Conservation (phyloP, 2,329 filamentous ascomycete genomes). For the Epichloe aotearoae region DNA sequence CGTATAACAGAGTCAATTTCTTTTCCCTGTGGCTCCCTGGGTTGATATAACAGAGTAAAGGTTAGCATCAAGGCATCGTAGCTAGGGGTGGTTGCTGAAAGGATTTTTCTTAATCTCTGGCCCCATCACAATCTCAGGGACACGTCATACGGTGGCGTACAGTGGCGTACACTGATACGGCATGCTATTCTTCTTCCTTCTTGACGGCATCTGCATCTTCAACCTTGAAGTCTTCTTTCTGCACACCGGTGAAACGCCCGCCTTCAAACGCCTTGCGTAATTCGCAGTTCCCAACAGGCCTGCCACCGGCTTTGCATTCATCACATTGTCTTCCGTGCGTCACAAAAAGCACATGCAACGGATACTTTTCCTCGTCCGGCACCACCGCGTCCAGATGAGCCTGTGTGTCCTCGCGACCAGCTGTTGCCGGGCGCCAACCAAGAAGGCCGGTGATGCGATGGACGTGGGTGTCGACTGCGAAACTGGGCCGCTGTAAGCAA, state of each 20-base stretch:
- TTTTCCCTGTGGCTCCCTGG: no score
- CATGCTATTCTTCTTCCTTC: not conserved
- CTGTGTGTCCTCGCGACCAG: constrained; percentile 31
- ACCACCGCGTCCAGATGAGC: constrained; percentile 35
- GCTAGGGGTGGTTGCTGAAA: no score
- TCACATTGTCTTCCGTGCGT: constrained; percentile 31
- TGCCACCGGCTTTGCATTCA: constrained; percentile 32
- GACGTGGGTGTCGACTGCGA: constrained; percentile 42
- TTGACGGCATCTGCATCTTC: not conserved
- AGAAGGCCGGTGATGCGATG: constrained; percentile 34
- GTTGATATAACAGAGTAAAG: no score
- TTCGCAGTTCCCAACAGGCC: constrained; percentile 25
- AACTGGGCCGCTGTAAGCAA: constrained; percentile 32
- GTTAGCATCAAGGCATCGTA: no score
- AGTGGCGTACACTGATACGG: no score
- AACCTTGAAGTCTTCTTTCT: not conserved
- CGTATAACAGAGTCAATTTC: no score
- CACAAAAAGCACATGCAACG: constrained; percentile 37
- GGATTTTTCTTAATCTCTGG: no score
- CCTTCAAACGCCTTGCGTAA: constrained; percentile 25
- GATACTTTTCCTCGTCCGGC: constrained; percentile 36
- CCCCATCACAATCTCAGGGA: no score
- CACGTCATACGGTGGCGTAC: no score
- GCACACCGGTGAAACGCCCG: constrained; percentile 12
- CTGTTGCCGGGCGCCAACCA: constrained; percentile 32